Evolutionary conservation across 352 stramenopile species (phyloP).

Genomic region (Pythium sp.): DNA sequence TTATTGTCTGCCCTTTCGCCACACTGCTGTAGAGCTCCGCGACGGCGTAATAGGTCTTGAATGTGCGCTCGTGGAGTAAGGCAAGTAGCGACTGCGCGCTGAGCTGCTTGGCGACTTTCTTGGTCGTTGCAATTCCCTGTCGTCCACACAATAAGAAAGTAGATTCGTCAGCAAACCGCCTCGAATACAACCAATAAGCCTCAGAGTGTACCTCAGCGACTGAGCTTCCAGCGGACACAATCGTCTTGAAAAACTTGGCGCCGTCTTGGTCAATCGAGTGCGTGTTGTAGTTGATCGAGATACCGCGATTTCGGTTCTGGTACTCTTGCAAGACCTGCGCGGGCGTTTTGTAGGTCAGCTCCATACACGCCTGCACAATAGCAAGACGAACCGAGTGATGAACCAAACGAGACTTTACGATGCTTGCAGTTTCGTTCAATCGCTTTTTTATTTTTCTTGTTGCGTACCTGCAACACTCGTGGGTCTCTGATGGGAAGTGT

Average conservation of each 20-base stretch:
- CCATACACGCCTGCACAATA: constrained; percentile 54
- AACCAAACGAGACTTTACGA: not conserved
- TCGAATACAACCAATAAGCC: not conserved
- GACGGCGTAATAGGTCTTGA: constrained; percentile 56
- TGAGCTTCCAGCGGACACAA: constrained; percentile 62
- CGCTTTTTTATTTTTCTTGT: not conserved
- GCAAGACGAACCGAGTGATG: not conserved
- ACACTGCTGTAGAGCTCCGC: constrained; percentile 68
- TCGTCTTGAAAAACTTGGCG: constrained; percentile 78
- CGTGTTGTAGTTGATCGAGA: constrained; percentile 84
- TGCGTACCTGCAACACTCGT: constrained; percentile 52
- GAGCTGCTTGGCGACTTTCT: constrained; percentile 81
- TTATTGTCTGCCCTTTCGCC: constrained; percentile 31
- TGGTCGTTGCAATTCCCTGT: constrained; percentile 70
- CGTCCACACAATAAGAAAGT: not conserved
- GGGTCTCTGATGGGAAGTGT: constrained; percentile 54
- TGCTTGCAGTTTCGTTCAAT: too few species aligned
- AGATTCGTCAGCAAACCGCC: not conserved
- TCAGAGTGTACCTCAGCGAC: constrained; percentile 53
- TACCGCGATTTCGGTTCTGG: constrained; percentile 73
- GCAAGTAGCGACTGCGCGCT: constrained; percentile 68
- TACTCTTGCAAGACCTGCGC: constrained; percentile 87
- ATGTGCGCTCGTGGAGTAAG: constrained; percentile 54
- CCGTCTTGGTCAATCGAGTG: constrained; percentile 47
- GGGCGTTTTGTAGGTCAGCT: constrained; percentile 77